Base-by-base conservation (phyloP, 768 basidiomycete species). In the Termitomyces sp. region DNA sequence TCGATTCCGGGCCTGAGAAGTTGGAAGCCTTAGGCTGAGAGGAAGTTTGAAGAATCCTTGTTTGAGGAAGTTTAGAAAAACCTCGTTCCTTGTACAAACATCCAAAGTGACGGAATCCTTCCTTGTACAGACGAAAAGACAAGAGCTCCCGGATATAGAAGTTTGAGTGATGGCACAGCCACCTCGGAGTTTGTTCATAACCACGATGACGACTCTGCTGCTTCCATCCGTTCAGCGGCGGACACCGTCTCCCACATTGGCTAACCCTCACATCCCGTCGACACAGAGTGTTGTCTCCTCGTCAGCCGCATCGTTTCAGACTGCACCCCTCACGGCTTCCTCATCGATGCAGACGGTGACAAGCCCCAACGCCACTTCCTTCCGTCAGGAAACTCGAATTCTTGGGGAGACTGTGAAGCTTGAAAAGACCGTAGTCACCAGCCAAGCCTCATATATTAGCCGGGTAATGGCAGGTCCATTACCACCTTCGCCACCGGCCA, bases 381-480 rank as follows among this genome's bases (percentile, higher is more conserved):
- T 37, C 21, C 60, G 55, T 15, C 77, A 81, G 60, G 80, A 82
- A 57, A 66, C 82, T 15, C 82, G 81, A 60, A 73, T 84, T 50
- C 67, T 83, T 53, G 70, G 72, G 30, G 79, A 84, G 63, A 63
- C 64, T 12, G 72, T 81, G 54, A 65, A 74, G 56, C 62, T 80
- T 54, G 74, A 76, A 37, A 50, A 45, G 40, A 47, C 53, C 7
- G 34, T 19, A 17, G 14, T 12, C 19, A 38, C 54, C 26, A 48
- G 48, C 19, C 53, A 58, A 19, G 58, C 61, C 24, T 47, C 52
- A n/a, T 61, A 54, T 45, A 38, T 58, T 38, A 44, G 60, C 47
- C 58, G 61, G 45, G 57, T 63, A 32, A 57, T 60, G 61, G 54
- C 59, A 44, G 66, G 64, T 32, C 65, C 65, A 47, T 65, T 62